Conservation (phyloP, 495 filamentous ascomycete species). For the Penicillium salamii region DNA sequence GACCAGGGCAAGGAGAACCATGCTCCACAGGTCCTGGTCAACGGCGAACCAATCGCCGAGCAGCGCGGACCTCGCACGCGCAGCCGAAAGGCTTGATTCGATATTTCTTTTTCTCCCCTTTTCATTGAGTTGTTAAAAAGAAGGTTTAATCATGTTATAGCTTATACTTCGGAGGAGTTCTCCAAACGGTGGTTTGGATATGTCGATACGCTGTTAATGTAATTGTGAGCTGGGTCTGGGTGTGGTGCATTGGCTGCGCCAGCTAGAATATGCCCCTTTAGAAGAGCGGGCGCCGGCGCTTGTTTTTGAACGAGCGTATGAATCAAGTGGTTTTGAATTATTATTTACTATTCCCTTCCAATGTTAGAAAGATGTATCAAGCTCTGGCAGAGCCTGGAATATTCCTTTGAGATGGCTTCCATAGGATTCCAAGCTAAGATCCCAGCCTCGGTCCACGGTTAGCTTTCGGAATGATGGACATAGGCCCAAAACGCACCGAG, state of each 20-base stretch:
- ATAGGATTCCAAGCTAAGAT: too few relatives aligned
- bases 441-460: too few relatives aligned
- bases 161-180: slow-evolving; percentile 1
- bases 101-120: not conserved
- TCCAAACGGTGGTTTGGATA: slow-evolving; percentile 2
- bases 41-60: slow-evolving; percentile 35
- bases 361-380: too few relatives aligned
- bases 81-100: slow-evolving; percentile 21
- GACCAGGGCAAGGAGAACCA: slow-evolving; percentile 32
- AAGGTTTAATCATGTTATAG: slow-evolving; percentile 4
- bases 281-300: slow-evolving; percentile 11
- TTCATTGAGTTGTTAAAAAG: not conserved
- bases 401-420: too few relatives aligned
- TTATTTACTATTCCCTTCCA: not conserved
- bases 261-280: slow-evolving; percentile 4
- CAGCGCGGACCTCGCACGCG: slow-evolving; percentile 23
- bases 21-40: slow-evolving; percentile 36
- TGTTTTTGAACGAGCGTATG: slow-evolving; percentile 10
- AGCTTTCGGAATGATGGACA: too few relatives aligned
- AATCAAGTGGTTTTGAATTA: not conserved
- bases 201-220: slow-evolving; percentile 11
- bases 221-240: slow-evolving; percentile 5
- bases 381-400: too few relatives aligned
- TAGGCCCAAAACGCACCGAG: too few relatives aligned
- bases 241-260: not conserved